Percentiles rank a stretch among this genome's conserved stretches.
These are phyloP conservation scores for Wickerhamomyces sp. DNA, from an alignment of 1,139 yeast genomes.

Conservation along the genomic window DNA sequence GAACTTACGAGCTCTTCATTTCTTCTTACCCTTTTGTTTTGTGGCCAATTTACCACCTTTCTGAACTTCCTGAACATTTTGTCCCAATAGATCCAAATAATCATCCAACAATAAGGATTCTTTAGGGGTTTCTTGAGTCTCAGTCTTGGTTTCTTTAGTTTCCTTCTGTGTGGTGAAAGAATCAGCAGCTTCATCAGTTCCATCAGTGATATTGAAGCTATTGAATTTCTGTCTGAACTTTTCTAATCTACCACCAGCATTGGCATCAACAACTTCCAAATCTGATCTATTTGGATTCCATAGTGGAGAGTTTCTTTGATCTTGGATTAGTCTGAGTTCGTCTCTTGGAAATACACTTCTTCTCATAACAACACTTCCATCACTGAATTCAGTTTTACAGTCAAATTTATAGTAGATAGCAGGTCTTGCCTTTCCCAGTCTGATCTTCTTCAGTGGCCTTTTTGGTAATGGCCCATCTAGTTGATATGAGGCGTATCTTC, in stretches of 20 bases:
- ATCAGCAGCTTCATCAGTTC: slow-evolving; percentile 13
- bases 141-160: slow-evolving; percentile 17
- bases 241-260: slow-evolving; percentile 80
- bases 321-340: slow-evolving; percentile 80
- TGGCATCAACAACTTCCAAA: slow-evolving; percentile 67
- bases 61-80: slow-evolving; percentile 56
- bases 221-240: slow-evolving; percentile 77
- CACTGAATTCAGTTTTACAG: slow-evolving; percentile 80
- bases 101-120: slow-evolving; percentile 41
- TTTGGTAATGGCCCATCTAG: slow-evolving; percentile 28
- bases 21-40: slow-evolving; percentile 44
- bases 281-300: slow-evolving; percentile 91
- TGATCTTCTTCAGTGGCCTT: slow-evolving; percentile 35
- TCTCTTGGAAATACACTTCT: slow-evolving; percentile 85
- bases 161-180: slow-evolving; percentile 16
- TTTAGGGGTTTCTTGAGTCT: slow-evolving; percentile 17
- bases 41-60: slow-evolving; percentile 57
- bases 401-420: slow-evolving; percentile 89
- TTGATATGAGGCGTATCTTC: slow-evolving; percentile 3
- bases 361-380: slow-evolving; percentile 83
- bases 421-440: slow-evolving; percentile 78
- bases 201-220: slow-evolving; percentile 36
- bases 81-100: slow-evolving; percentile 58
- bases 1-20: slow-evolving; percentile 15
- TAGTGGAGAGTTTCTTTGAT: slow-evolving; percentile 76